Evolutionary conservation across 2,329 filamentous ascomycete species (phyloP).

Genomic region (Chaetomiaceae sp.): DNA sequence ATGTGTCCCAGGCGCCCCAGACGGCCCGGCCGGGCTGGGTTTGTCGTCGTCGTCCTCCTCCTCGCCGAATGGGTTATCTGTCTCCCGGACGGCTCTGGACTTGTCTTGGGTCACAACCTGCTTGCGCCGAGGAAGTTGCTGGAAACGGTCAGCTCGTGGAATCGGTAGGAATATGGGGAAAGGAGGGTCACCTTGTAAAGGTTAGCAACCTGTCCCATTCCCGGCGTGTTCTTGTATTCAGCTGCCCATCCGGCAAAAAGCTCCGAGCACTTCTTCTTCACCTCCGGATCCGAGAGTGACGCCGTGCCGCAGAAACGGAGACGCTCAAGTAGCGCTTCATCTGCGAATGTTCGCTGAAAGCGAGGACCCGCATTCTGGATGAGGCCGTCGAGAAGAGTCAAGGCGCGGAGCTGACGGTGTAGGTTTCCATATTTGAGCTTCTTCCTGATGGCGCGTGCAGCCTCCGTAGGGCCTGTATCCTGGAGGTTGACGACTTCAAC

Average conservation of each 20-base stretch:
- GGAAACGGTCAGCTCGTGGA: neutral
- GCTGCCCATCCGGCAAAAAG: slow-evolving; percentile 83
- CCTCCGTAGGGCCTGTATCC: slow-evolving; percentile 78
- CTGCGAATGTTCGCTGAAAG: slow-evolving; percentile 82
- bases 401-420: slow-evolving; percentile 85
- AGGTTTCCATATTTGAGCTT: slow-evolving; percentile 97
- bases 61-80: slow-evolving; percentile 66
- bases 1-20: slow-evolving; percentile 31
- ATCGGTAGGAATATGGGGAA: neutral
- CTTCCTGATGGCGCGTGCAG: slow-evolving; percentile 87
- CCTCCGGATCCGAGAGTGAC: slow-evolving; percentile 74
- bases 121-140: slow-evolving; percentile 64
- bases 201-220: slow-evolving; percentile 72
- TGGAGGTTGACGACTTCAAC: slow-evolving; percentile 93
- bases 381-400: slow-evolving; percentile 84
- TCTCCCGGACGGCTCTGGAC: slow-evolving; percentile 79
- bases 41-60: slow-evolving; percentile 50
- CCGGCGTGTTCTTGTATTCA: slow-evolving; percentile 75
- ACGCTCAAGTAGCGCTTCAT: slow-evolving; percentile 87
- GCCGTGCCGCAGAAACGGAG: slow-evolving; percentile 84
- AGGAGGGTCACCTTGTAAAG: slow-evolving; percentile 58
- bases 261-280: slow-evolving; percentile 82
- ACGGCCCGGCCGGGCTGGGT: slow-evolving; percentile 22
- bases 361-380: slow-evolving; percentile 89
- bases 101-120: slow-evolving; percentile 70